Evolutionary conservation across 768 basidiomycete species (phyloP), one percentile per base, ranked within the genome.

Genomic region (Suillus lakei): DNA sequence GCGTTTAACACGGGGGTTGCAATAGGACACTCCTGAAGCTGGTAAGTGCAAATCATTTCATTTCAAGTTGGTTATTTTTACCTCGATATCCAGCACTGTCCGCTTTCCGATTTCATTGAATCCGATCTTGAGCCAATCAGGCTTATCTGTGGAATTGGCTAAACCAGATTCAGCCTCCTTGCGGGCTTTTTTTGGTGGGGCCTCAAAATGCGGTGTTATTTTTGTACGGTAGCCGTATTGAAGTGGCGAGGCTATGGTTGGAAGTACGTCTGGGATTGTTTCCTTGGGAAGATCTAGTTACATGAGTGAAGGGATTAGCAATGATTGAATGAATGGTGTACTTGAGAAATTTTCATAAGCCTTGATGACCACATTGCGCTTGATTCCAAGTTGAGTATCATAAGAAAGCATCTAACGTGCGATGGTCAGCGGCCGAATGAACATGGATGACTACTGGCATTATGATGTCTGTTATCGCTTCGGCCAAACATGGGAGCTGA

Each of bases 171-270:
- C 56, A 1, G 59, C 61, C 23, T 62, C 51, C 43, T 16, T 60
- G n/a, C 72, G 69, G 44, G 75, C 71, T 56, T 74, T 79, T 62
- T 83, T 87, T 1, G 86, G 85, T 0, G 95, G 89, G 0, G 89
- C 85, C 28, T 96, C 93, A 67, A 99, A 99, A 75, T 99, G 98
- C 0, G 98, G 98, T 0, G 98, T 98, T 61, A 99, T 89, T 79
- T 99, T 99, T 2, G 98, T 99, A 38, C 97, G 88, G 75, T 99
- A 99, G 60, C 84, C 87, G 74, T 97, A 98, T 62, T 96, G 88
- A 58, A 93, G 81, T 0, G 97, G 98, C 0, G 93, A 95, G n/a
- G 88, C 85, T 8, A 95, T 88, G 0, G 96, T 98, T 0, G 88
- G 78, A 44, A 84, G 83, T 23, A 95, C 88, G 0, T 76, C 61